Percentiles rank a stretch among this genome's conserved stretches.
Evolutionary conservation across 2,329 filamentous ascomycete species (phyloP).

Genomic region (Epichloe bromicola): DNA sequence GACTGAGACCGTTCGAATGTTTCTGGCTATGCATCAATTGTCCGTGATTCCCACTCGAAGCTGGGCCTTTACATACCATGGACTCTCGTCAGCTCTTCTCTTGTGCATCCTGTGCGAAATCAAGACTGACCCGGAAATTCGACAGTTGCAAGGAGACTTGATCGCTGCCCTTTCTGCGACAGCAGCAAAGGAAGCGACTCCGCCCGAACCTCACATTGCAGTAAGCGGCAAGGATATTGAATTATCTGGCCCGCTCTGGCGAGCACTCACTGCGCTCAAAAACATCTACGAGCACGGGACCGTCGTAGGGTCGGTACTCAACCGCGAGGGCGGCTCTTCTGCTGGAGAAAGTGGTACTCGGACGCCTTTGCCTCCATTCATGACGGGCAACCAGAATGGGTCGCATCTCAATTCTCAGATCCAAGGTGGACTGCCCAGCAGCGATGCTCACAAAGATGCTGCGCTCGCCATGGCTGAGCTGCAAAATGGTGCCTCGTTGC

Average conservation of each 20-base stretch:
- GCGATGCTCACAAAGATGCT: conserved; percentile 46
- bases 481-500: conserved; percentile 40
- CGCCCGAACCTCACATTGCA: conserved; percentile 38
- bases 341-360: conserved; percentile 32
- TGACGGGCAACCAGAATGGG: conserved; percentile 11
- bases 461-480: conserved; percentile 53
- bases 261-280: conserved; percentile 46
- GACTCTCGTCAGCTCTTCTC: conserved; percentile 50
- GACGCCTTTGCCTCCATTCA: conserved; percentile 25
- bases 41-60: conserved; percentile 53
- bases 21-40: conserved; percentile 54
- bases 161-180: conserved; percentile 51
- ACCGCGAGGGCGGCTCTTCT: conserved; percentile 34
- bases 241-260: conserved; percentile 46
- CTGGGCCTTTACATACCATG: conserved; percentile 57
- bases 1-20: conserved; percentile 54
- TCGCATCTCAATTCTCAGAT: conserved; percentile 14
- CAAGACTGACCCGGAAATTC: conserved; percentile 48
- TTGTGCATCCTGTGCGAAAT: conserved; percentile 51
- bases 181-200: conserved; percentile 46
- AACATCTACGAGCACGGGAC: conserved; percentile 56
- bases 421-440: conserved; percentile 15
- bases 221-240: conserved; percentile 48
- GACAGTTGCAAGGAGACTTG: conserved; percentile 49
- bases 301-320: conserved; percentile 36